Base-by-base conservation (phyloP, 2,329 filamentous ascomycete species). In the Triangularia setosa region DNA sequence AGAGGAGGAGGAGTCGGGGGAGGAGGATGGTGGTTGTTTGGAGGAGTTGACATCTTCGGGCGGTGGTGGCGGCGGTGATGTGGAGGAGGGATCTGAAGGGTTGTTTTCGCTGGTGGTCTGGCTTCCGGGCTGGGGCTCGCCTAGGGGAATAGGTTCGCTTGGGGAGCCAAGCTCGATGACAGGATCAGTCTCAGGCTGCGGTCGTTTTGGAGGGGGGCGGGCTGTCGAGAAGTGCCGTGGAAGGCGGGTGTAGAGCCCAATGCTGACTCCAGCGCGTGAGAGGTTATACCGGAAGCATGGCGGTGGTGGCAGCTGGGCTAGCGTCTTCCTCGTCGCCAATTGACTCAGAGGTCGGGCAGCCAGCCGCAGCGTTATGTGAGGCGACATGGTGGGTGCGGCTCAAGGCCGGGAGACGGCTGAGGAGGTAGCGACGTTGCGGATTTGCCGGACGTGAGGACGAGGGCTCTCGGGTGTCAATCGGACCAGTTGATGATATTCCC, bases 201-300 rank as follows among this genome's bases (percentile, higher is more conserved):
- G 60, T 5, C 55, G 27, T 60, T 63, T 62, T 27, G 44, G 71
- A 1, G 67, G 70, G 8, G 71, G 69, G 23, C 71, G 72, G 16
- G 72, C 63, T 30, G 67, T 72, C 44, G 77, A 78, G 60, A 71
- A 77, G 28, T 72, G 6, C 4, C 21, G 70, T 3, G 72, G 73
- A 5, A 70, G 59, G 16, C 67, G 71, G 27, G 67, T 24, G 55
- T 64, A 63, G 56, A 67, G 66, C 25, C 54, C 23, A 27, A 60
- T 55, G 33, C 40, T 33, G 28, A 48, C n/a, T 48, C 40, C 40
- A 48, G 40, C 40, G 18, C 18, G n/a, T 21, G 40, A 48, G 40
- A 64, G 35, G 63, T 63, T 69, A 64, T 71, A 76, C 56, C 67
- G 72, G 28, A 73, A 70, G 44, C 73, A 76, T 72, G 71, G 69